Percentiles rank a stretch among this genome's conserved stretches.
Conservation (phyloP, 2,329 filamentous ascomycete species). For the Chalaropsis thielavioides region DNA sequence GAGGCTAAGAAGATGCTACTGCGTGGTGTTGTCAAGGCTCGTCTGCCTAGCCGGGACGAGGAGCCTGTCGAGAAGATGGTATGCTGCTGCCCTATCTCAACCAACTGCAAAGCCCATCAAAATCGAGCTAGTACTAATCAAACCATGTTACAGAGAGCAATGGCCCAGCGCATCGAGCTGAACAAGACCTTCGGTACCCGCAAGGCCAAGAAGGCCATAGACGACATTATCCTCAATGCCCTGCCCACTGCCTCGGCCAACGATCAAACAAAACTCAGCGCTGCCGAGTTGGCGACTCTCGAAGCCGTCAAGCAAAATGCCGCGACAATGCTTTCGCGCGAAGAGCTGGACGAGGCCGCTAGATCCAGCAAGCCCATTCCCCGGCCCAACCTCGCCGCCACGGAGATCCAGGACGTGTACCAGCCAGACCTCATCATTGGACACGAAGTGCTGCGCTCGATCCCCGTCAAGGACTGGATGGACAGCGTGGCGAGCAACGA, state of each 20-base stretch:
- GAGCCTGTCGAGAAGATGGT: slow-evolving; percentile 28
- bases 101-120: neutral
- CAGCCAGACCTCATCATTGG: slow-evolving; percentile 52
- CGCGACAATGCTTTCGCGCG: slow-evolving; percentile 49
- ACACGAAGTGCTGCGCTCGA: slow-evolving; percentile 47
- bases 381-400: slow-evolving; percentile 50
- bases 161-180: slow-evolving; percentile 52
- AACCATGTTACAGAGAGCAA: slow-evolving; percentile 36
- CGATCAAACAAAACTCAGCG: slow-evolving; percentile 37
- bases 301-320: slow-evolving; percentile 47
- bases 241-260: slow-evolving; percentile 36
- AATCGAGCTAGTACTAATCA: slow-evolving; percentile 20
- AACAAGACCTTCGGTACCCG: slow-evolving; percentile 72
- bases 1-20: slow-evolving; percentile 51
- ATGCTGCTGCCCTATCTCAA: neutral
- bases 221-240: slow-evolving; percentile 54
- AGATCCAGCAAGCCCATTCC: slow-evolving; percentile 61
- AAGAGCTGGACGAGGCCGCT: slow-evolving; percentile 48
- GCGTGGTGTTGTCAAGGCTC: slow-evolving; percentile 41
- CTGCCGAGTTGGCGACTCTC: slow-evolving; percentile 45
- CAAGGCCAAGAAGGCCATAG: slow-evolving; percentile 68
- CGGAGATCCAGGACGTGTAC: slow-evolving; percentile 59
- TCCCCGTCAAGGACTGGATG: slow-evolving; percentile 62
- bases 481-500: slow-evolving; percentile 46
- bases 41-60: slow-evolving; percentile 31